Percentiles rank a stretch among this genome's conserved stretches.
Conservation (phyloP, 441 rosid species). For the Populus hybrid region DNA sequence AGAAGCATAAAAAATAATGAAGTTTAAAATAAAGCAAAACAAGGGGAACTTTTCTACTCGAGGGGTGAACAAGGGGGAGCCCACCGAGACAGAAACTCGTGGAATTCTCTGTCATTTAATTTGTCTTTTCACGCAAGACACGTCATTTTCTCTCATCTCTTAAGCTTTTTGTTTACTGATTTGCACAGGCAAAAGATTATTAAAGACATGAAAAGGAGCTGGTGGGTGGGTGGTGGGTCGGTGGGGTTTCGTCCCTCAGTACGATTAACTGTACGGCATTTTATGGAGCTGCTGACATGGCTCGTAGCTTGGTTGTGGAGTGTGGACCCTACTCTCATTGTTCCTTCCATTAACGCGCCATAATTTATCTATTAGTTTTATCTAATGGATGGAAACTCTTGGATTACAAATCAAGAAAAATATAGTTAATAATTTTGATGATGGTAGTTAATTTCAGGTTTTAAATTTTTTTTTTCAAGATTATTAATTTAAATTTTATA, state of each 20-base stretch:
- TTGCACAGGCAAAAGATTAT: neutral
- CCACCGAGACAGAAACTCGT: neutral
- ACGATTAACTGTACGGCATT: neutral
- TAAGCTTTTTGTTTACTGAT: neutral
- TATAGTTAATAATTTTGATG: no score
- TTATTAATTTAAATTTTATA: no score
- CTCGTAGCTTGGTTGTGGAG: neutral
- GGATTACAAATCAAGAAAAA: neutral
- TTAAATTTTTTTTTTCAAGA: no score
- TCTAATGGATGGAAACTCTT: neutral
- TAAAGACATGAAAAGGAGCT: neutral
- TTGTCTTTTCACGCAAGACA: neutral
- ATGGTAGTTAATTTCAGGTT: rapidly evolving
- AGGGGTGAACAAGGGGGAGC: neutral
- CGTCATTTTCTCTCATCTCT: neutral
- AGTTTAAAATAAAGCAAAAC: no score
- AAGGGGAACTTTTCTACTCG: neutral
- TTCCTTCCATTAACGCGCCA: no score
- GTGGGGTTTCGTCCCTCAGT: neutral
- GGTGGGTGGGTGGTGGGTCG: neutral
- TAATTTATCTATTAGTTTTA: neutral
- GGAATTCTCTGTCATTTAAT: neutral
- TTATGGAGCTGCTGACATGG: neutral
- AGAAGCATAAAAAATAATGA: no score
- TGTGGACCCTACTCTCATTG: neutral